These are phyloP conservation scores for Auriscalpium microsporum DNA, from an alignment of 768 basidiomycete species.

Conservation along the genomic window DNA sequence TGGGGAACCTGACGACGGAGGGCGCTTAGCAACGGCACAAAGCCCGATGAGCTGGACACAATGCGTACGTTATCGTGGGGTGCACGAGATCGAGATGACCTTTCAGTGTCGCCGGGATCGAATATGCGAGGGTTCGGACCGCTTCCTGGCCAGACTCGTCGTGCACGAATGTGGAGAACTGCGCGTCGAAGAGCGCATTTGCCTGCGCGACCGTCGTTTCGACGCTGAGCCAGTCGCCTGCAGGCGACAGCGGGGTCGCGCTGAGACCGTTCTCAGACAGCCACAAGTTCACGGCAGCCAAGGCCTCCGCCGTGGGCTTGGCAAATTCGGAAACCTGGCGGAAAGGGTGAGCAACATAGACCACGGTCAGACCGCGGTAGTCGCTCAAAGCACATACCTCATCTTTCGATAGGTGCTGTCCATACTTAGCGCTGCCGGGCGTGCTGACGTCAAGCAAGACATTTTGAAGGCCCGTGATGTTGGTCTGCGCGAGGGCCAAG, in stretches of 20 bases:
- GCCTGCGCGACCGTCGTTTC: conserved; percentile 21
- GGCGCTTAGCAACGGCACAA: not conserved
- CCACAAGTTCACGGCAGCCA: conserved; percentile 20
- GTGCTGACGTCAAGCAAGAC: conserved; percentile 30
- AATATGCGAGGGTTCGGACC: conserved; percentile 4
- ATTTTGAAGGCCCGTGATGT: conserved; percentile 29
- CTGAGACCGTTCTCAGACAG: conserved; percentile 18
- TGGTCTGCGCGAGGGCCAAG: conserved; percentile 27
- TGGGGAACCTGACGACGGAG: not conserved
- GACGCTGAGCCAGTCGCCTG: conserved; percentile 23
- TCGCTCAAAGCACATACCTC: conserved; percentile 22
- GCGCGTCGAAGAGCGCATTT: conserved; percentile 7
- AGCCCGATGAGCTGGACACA: not conserved
- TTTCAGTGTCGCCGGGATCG: conserved; percentile 7
- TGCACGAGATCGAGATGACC: conserved; percentile 14
- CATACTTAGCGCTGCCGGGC: conserved; percentile 27
- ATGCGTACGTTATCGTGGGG: conserved; percentile 12
- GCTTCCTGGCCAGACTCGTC: conserved; percentile 6
- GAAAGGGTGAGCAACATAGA: not conserved
- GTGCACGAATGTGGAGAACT: not conserved
- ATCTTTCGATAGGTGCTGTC: conserved; percentile 30
- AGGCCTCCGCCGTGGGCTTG: conserved; percentile 17
- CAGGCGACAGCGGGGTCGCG: conserved; percentile 18
- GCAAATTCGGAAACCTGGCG: conserved; percentile 3
- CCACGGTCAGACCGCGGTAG: not conserved